A percentile compares a stretch with the other conserved stretches of the same genome.
Evolutionary conservation across 2,329 filamentous ascomycete genomes (phyloP).

Genomic region (Pseudogymnoascus verrucosus): DNA sequence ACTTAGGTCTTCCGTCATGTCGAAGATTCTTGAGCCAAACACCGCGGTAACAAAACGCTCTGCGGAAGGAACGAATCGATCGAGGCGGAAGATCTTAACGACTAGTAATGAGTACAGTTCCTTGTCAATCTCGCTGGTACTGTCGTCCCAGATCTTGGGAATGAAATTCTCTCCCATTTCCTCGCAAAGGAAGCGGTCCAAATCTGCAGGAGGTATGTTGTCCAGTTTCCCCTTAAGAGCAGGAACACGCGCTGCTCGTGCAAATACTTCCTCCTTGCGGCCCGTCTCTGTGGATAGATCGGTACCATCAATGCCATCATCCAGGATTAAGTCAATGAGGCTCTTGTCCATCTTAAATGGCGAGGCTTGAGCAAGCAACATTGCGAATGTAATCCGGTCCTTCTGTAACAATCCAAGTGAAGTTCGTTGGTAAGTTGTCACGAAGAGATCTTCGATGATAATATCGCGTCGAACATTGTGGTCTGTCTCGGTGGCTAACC

Average conservation of each 20-base stretch:
- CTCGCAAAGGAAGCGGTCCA: conserved; percentile 76
- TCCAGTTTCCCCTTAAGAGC: conserved; percentile 68
- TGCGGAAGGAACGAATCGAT: conserved; percentile 86
- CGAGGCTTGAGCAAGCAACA: conserved; percentile 92
- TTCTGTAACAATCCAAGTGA: conserved; percentile 87
- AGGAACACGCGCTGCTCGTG: conserved; percentile 58
- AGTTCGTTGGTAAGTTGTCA: conserved; percentile 88
- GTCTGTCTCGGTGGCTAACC: conserved; percentile 61
- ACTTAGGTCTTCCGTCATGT: conserved; percentile 76
- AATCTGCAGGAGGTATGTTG: conserved; percentile 52
- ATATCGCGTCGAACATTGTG: conserved; percentile 76
- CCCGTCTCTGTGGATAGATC: conserved; percentile 67
- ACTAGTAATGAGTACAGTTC: conserved; percentile 77
- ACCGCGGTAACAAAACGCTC: conserved; percentile 84
- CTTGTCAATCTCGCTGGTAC: conserved; percentile 59
- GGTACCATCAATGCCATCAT: conserved; percentile 63
- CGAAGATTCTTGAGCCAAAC: conserved; percentile 75
- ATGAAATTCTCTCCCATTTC: conserved; percentile 82
- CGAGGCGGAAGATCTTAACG: conserved; percentile 89
- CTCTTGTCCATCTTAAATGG: conserved; percentile 91
- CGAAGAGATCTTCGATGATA: conserved; percentile 85
- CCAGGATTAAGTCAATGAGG: conserved; percentile 78
- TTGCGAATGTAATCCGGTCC: conserved; percentile 86
- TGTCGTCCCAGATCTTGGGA: conserved; percentile 65
- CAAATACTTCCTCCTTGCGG: conserved; percentile 59